These are phyloP conservation scores for Rasamsonia emersonii DNA, from an alignment of 2,329 filamentous ascomycete genomes.

Conservation along the genomic window DNA sequence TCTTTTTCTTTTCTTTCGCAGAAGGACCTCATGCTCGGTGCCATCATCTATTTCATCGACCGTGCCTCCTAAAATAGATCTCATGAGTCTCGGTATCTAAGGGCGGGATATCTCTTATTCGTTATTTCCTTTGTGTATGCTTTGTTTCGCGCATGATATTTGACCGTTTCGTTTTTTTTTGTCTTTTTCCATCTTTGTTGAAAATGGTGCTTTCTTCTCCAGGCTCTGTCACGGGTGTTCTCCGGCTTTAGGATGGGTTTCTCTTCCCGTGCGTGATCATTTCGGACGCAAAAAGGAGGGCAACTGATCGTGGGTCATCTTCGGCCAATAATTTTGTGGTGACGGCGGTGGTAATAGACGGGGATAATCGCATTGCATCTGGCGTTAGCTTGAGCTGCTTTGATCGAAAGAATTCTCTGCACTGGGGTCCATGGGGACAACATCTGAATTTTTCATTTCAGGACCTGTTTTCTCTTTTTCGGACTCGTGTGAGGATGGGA, in stretches of 20 bases:
- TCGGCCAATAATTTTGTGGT: conserved; percentile 16
- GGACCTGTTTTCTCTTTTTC: conserved; percentile 21
- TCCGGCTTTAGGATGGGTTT: conserved; percentile 8
- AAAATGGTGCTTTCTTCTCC: conserved; percentile 20
- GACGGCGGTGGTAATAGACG: conserved; percentile 20
- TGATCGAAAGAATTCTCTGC: conserved; percentile 23
- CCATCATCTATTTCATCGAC: conserved; percentile 31
- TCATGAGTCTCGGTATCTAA: conserved; percentile 33
- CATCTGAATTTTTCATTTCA: conserved; percentile 13
- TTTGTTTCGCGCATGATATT: not conserved
- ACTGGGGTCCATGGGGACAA: conserved; percentile 24
- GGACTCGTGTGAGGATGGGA: conserved; percentile 27
- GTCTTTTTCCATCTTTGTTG: conserved; percentile 10
- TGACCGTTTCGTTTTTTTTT: conserved; percentile 7
- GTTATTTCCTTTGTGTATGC: conserved; percentile 8
- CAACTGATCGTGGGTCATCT: conserved; percentile 14
- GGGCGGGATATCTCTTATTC: conserved; percentile 23
- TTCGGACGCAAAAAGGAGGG: conserved; percentile 9
- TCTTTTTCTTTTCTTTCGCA: conserved; percentile 16
- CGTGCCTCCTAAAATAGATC: conserved; percentile 33
- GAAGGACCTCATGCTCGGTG: conserved; percentile 24
- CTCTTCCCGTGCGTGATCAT: conserved; percentile 6
- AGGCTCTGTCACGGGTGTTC: conserved; percentile 12
- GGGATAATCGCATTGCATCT: conserved; percentile 34
- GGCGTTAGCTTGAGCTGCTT: conserved; percentile 34